Evolutionary conservation across 2,329 filamentous ascomycete genomes (phyloP).

Genomic region (Penicillium brasilianum): DNA sequence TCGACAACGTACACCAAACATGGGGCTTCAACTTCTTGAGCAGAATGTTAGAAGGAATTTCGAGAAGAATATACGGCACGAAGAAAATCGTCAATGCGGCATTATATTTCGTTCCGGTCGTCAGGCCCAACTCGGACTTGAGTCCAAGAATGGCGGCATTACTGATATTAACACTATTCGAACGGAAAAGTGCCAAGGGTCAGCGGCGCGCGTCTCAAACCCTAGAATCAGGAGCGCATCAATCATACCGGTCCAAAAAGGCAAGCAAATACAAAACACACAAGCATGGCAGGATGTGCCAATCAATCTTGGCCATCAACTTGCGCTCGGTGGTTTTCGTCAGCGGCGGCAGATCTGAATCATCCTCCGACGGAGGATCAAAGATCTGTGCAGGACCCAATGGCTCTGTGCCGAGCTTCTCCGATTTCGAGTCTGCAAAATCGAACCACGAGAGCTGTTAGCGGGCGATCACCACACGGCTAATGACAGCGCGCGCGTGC

Average conservation of each 20-base stretch:
- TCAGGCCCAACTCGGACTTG: conserved; percentile 65
- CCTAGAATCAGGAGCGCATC: neutral
- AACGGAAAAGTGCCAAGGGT: conserved; percentile 6
- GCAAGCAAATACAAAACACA: conserved; percentile 73
- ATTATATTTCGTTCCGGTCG: conserved; percentile 65
- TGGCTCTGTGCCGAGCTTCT: conserved; percentile 32
- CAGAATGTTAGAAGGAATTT: conserved; percentile 73
- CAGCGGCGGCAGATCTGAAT: conserved; percentile 38
- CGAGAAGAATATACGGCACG: conserved; percentile 70
- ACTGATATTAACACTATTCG: conserved; percentile 72
- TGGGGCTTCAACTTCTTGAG: conserved; percentile 71
- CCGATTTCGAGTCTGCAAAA: conserved; percentile 14
- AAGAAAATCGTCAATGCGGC: conserved; percentile 81
- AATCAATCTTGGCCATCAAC: conserved; percentile 72
- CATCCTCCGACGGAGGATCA: conserved; percentile 2
- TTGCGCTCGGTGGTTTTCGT: conserved; percentile 59
- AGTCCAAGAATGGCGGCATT: conserved; percentile 75
- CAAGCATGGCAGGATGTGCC: conserved; percentile 73
- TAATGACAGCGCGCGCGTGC: neutral
- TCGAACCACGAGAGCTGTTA: conserved; percentile 14
- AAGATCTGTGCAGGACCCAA: conserved; percentile 16
- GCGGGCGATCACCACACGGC: conserved; percentile 5
- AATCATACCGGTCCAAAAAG: conserved; percentile 61
- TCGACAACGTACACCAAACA: conserved; percentile 61
- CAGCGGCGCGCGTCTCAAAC: conserved; percentile 11